Evolutionary conservation across 2,329 filamentous ascomycete species (phyloP).

Genomic region (Juglanconis oblonga): DNA sequence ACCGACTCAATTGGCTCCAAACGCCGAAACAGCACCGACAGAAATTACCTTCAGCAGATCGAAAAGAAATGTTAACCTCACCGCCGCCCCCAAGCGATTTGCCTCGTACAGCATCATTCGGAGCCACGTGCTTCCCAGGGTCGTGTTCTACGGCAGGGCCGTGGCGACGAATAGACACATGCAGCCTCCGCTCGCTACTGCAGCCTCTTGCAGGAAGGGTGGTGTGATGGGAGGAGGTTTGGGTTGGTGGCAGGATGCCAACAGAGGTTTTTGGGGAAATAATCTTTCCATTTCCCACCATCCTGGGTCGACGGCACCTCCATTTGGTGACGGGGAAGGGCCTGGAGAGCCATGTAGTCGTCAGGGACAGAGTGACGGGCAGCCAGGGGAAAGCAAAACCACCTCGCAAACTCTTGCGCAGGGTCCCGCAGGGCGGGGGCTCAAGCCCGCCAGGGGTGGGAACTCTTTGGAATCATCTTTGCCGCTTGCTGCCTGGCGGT

Average conservation of each 20-base stretch:
- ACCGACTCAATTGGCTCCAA: not conserved
- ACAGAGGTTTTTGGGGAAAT: not conserved
- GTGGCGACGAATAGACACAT: not conserved
- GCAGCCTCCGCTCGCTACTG: constrained; percentile 1
- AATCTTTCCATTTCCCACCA: not conserved
- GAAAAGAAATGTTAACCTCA: constrained; percentile 16
- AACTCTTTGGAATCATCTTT: constrained; percentile 15
- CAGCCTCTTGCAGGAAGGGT: not conserved
- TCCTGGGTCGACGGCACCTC: not conserved
- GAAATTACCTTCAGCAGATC: not conserved
- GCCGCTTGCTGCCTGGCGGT: not conserved
- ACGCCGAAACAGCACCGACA: not conserved
- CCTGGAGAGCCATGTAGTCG: not conserved
- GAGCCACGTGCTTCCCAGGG: constrained; percentile 14
- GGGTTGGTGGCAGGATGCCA: not conserved
- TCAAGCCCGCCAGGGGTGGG: not conserved
- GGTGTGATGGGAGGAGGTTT: constrained; percentile 4
- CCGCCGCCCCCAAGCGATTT: constrained; percentile 13
- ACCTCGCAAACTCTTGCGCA: constrained; percentile 18
- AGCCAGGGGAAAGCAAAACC: not conserved
- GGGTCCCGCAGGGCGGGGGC: not conserved
- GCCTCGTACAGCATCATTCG: not conserved
- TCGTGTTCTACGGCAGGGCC: constrained; percentile 3
- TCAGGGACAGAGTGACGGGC: not conserved
- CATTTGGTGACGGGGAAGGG: not conserved